Evolutionary conservation across 805 yeast species (phyloP).

Genomic region (Candida dajiaensis): DNA sequence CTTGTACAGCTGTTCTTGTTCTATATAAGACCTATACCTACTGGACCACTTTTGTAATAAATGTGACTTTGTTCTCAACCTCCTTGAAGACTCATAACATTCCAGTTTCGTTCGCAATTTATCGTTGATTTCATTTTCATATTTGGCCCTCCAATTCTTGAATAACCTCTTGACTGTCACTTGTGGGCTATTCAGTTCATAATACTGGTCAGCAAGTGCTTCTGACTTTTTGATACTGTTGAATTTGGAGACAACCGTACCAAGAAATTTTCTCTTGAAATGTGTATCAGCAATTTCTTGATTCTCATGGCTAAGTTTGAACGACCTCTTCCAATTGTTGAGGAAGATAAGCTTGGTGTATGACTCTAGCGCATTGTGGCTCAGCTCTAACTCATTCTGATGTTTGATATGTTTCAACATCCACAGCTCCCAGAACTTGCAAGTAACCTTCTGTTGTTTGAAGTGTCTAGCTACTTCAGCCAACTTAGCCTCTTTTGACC

Average conservation of each 20-base stretch:
- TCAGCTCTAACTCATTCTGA: constrained; percentile 7
- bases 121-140: constrained; percentile 4
- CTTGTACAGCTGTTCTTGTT: constrained; percentile 7
- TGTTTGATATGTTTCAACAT: constrained; percentile 2
- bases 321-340: constrained; percentile 12
- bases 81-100: neutral
- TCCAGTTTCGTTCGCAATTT: constrained; percentile 1
- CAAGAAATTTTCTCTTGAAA: constrained; percentile 5
- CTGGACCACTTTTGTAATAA: constrained; percentile 10
- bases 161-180: neutral
- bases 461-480: neutral
- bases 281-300: constrained; percentile 5
- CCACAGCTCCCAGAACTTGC: constrained; percentile 9
- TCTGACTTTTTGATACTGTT: constrained; percentile 1
- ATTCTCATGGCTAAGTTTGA: neutral
- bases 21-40: constrained; percentile 1
- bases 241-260: neutral
- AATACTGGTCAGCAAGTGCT: constrained; percentile 1
- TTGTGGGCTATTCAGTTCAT: neutral
- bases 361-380: constrained; percentile 9
- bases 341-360: constrained; percentile 16
- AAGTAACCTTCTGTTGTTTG: neutral
- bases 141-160: constrained; percentile 6
- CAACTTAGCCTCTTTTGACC: constrained; percentile 1
- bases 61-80: neutral